Conservation (phyloP, 257 asterid species). For the Capsicum baccatum region DNA sequence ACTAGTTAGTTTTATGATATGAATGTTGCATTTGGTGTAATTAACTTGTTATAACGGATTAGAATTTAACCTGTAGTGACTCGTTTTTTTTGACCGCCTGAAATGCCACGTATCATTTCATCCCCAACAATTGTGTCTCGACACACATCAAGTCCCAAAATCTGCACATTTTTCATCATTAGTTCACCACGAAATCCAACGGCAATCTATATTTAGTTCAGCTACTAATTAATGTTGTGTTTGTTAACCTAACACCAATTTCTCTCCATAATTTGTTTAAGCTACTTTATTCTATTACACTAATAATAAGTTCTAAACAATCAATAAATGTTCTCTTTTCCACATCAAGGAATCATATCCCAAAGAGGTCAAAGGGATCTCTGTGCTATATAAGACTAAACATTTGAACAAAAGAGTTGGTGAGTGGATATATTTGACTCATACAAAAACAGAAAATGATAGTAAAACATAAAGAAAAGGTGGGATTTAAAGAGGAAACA, state of each 20-base stretch:
- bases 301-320: not conserved
- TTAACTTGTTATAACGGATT: not conserved
- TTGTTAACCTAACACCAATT: not conserved
- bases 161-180: constrained; percentile 41
- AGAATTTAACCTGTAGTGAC: constrained; percentile 59
- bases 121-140: constrained; percentile 67
- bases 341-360: not conserved
- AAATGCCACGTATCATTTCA: constrained; percentile 71
- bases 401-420: constrained; percentile 29
- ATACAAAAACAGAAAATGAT: not conserved
- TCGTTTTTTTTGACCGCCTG: constrained; percentile 74
- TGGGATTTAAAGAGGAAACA: not conserved
- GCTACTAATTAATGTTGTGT: not conserved
- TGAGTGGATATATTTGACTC: constrained; percentile 37
- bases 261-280: not conserved
- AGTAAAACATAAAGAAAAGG: not conserved
- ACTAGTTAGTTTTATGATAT: not conserved
- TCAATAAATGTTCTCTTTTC: not conserved
- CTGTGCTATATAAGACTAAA: not conserved
- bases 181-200: not conserved
- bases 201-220: not conserved
- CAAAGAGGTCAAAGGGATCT: constrained; percentile 2
- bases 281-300: not conserved
- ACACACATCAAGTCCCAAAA: constrained; percentile 65
- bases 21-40: not conserved